phyloP scores from a whole-genome alignment of 345 rosid species.

The Erodium maritimum region DNA sequence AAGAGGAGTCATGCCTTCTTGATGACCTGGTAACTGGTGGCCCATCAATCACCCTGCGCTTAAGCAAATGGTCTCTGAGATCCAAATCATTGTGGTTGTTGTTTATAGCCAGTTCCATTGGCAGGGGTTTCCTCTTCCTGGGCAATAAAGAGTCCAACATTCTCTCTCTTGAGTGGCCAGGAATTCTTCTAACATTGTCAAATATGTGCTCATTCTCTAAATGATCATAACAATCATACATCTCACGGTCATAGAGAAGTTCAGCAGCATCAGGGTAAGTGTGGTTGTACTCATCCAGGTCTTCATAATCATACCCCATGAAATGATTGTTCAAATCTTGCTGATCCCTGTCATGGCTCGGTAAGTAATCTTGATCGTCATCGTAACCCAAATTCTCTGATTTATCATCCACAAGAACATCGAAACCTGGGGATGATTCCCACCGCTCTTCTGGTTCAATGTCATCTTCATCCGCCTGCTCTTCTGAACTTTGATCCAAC shows the following conservation, averaged over 20 bases:
- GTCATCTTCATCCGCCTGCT: conserved; percentile 20
- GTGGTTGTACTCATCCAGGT: conserved; percentile 19
- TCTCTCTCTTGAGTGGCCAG: conserved; percentile 13
- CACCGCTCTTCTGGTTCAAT: conserved; percentile 26
- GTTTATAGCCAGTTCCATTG: conserved; percentile 10
- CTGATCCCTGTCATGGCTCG: conserved; percentile 16
- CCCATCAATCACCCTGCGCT: conserved; percentile 15
- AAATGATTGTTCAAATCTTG: conserved; percentile 11
- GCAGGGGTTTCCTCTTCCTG: conserved; percentile 22
- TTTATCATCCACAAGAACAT: conserved; percentile 39
- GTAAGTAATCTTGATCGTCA: conserved; percentile 19
- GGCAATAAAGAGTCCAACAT: conserved; percentile 16
- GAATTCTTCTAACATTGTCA: conserved; percentile 11
- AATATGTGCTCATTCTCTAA: conserved; percentile 15
- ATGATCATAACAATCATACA: conserved; percentile 12
- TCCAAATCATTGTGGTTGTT: conserved; percentile 13
- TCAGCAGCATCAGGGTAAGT: conserved; percentile 15
- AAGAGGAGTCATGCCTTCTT: conserved; percentile 18
- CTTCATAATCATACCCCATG: conserved; percentile 23
- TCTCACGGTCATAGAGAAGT: conserved; percentile 7
- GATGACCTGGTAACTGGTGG: conserved; percentile 9
- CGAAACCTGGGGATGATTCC: conserved; percentile 45
- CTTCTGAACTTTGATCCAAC: conserved; percentile 15
- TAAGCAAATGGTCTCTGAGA: conserved; percentile 29
- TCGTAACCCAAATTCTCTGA: conserved; percentile 24